These are phyloP conservation scores for Brassica cretica DNA, from an alignment of 345 rosid genomes.

Conservation along the genomic window DNA sequence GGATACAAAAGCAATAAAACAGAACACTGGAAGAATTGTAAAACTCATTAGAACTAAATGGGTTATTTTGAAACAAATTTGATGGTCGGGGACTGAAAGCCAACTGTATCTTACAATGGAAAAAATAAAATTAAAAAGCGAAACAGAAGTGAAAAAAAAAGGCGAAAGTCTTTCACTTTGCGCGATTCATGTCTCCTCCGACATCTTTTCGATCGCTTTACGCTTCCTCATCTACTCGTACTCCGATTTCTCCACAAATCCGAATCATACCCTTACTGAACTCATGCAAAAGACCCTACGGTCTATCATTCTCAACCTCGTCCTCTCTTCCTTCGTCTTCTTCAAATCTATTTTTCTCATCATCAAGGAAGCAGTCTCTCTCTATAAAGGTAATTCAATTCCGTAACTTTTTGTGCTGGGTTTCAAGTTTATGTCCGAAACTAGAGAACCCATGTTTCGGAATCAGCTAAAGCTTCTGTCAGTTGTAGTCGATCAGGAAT, in stretches of 20 bases:
- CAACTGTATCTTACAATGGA: neutral
- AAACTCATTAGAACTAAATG: neutral
- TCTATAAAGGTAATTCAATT: constrained; percentile 52
- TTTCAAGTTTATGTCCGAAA: neutral
- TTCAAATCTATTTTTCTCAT: constrained; percentile 15
- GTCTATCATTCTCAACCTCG: constrained; percentile 30
- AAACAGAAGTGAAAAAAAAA: neutral
- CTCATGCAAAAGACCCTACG: constrained; percentile 35
- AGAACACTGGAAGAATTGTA: neutral
- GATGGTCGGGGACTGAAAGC: neutral
- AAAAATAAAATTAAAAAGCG: neutral
- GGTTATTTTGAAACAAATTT: neutral
- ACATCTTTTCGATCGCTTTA: constrained; percentile 44
- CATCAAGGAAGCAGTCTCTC: constrained; percentile 39
- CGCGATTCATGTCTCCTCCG: constrained; percentile 48
- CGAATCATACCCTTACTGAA: constrained; percentile 16
- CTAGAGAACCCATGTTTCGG: constrained; percentile 22
- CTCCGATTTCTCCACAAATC: constrained; percentile 35
- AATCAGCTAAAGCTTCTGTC: constrained; percentile 10
- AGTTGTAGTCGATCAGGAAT: constrained; percentile 5
- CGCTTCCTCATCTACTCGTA: constrained; percentile 34
- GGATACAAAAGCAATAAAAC: neutral
- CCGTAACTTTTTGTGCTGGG: neutral
- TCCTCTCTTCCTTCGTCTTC: constrained; percentile 11
- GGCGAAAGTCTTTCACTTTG: constrained; percentile 4